These are phyloP conservation scores for Dalbergia cultrata DNA, from an alignment of 306 rosid species.

Conservation along the genomic window DNA sequence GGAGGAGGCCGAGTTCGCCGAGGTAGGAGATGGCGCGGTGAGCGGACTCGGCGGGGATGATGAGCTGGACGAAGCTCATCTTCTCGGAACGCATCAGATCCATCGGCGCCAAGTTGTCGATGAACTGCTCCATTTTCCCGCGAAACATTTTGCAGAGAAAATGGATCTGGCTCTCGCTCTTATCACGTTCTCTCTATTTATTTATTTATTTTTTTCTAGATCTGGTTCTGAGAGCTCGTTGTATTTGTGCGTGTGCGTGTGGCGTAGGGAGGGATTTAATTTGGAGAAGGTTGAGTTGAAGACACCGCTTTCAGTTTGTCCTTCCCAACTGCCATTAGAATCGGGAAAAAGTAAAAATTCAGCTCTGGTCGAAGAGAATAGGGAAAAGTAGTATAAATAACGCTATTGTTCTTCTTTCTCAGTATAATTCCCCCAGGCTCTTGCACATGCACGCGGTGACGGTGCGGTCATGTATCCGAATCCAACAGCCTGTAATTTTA, in stretches of 20 bases:
- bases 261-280: constrained; percentile 24
- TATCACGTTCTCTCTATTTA: background rate
- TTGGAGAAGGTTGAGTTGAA: constrained; percentile 50
- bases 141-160: constrained; percentile 52
- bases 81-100: constrained; percentile 99
- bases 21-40: constrained; percentile 92
- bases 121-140: constrained; percentile 81
- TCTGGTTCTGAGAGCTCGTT: constrained; percentile 69
- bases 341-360: constrained; percentile 39
- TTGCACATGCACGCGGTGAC: constrained; percentile 40
- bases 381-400: background rate
- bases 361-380: constrained; percentile 19
- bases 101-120: constrained; percentile 82
- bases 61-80: constrained; percentile 97
- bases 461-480: constrained; percentile 45
- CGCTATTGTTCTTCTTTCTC: constrained; percentile 27
- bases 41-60: constrained; percentile 93
- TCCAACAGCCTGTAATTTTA: constrained; percentile 34
- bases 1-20: constrained; percentile 96
- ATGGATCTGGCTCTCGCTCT: constrained; percentile 3
- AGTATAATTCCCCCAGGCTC: constrained; percentile 32
- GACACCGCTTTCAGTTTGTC: constrained; percentile 49
- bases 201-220: constrained; percentile 44
- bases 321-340: constrained; percentile 60
- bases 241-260: background rate